Conservation (phyloP, 306 rosid genomes). For the Coriaria nepalensis region DNA sequence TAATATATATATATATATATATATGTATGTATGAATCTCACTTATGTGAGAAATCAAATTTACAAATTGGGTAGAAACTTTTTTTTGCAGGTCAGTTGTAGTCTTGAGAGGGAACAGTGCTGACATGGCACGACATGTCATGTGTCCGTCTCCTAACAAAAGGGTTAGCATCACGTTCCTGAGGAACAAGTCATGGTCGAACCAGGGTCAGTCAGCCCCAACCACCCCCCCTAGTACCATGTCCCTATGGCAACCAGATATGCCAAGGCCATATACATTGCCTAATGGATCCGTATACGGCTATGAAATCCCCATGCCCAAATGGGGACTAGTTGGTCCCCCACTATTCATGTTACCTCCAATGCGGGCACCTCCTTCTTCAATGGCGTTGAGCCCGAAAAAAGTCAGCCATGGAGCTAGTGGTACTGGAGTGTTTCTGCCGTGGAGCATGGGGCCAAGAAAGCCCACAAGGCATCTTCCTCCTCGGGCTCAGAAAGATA, state of each 20-base stretch:
- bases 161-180: slow-evolving; percentile 82
- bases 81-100: slow-evolving; percentile 54
- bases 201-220: slow-evolving; percentile 47
- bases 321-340: slow-evolving; percentile 63
- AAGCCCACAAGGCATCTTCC: slow-evolving; percentile 77
- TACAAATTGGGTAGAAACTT: neutral
- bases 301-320: slow-evolving; percentile 54
- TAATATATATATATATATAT: slow-evolving; percentile 19
- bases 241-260: slow-evolving; percentile 66
- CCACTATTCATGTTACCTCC: slow-evolving; percentile 81
- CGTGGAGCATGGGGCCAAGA: slow-evolving; percentile 68
- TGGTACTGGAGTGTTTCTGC: slow-evolving; percentile 93
- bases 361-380: slow-evolving; percentile 16
- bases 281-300: slow-evolving; percentile 43
- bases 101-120: slow-evolving; percentile 99
- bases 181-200: slow-evolving; percentile 54
- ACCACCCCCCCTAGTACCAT: slow-evolving; percentile 30
- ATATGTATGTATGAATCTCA: slow-evolving; percentile 16
- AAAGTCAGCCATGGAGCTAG: slow-evolving; percentile 31
- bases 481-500: slow-evolving; percentile 76
- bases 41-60: no score
- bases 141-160: slow-evolving; percentile 68
- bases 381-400: slow-evolving; percentile 45
- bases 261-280: slow-evolving; percentile 35
- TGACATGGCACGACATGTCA: slow-evolving; percentile 96